Percentiles rank a stretch among this genome's conserved stretches.
Conservation (phyloP, 108 stramenopile species). For the Seminavis robusta region DNA sequence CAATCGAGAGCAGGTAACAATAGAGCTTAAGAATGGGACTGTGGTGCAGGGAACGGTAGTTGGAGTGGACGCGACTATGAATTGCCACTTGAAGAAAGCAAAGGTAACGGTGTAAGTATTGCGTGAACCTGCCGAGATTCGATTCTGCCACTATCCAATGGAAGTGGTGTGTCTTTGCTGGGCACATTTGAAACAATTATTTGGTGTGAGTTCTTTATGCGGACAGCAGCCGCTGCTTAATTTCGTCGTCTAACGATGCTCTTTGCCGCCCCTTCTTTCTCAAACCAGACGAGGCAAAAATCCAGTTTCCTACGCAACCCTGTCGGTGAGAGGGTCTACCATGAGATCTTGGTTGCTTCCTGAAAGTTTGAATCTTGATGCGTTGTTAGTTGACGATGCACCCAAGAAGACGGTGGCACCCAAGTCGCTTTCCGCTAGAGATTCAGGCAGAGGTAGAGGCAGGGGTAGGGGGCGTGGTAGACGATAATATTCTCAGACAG, state of each 20-base stretch:
- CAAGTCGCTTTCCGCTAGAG: neutral
- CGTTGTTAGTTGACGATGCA: slow-evolving; percentile 94
- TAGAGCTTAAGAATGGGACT: slow-evolving; percentile 99
- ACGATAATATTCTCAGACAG: too few species aligned
- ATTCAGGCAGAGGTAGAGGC: slow-evolving; percentile 3
- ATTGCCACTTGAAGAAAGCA: slow-evolving; percentile 96
- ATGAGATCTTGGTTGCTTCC: slow-evolving; percentile 95
- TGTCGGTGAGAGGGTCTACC: slow-evolving; percentile 92
- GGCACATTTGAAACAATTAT: neutral
- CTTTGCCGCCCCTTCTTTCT: neutral
- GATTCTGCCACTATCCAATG: slow-evolving; percentile 1
- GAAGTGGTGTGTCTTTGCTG: neutral
- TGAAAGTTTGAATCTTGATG: slow-evolving; percentile 96
- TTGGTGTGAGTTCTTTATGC: neutral
- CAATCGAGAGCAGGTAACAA: slow-evolving; percentile 95
- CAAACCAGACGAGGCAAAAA: slow-evolving; percentile 77
- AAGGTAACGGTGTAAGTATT: slow-evolving; percentile 87
- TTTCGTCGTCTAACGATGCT: too few species aligned
- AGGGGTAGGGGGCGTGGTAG: slow-evolving; percentile 4
- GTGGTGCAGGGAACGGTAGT: slow-evolving; percentile 94
- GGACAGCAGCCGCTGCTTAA: neutral
- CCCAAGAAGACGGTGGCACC: slow-evolving; percentile 67
- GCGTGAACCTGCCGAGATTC: neutral
- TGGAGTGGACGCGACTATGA: slow-evolving; percentile 98
- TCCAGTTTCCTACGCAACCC: slow-evolving; percentile 86